Evolutionary conservation across 2,329 filamentous ascomycete genomes (phyloP).

Genomic region (Verticillium albo-atrum): DNA sequence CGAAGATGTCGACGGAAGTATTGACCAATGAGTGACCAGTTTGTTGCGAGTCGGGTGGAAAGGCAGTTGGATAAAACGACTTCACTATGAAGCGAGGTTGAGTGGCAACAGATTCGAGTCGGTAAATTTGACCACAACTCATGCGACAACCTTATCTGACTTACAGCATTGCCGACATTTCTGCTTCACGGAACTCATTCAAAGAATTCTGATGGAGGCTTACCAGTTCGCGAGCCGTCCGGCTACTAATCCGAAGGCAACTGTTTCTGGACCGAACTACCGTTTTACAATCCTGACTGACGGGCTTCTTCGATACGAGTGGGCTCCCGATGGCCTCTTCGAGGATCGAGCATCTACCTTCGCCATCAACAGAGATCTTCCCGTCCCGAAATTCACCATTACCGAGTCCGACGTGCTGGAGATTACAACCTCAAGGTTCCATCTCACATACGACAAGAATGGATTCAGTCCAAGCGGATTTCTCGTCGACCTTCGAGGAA

Average conservation of each 20-base stretch:
- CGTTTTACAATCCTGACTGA: slow-evolving; percentile 57
- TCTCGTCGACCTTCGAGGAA: slow-evolving; percentile 35
- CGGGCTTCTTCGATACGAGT: slow-evolving; percentile 56
- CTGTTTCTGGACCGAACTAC: slow-evolving; percentile 40
- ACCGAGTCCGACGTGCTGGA: slow-evolving; percentile 43
- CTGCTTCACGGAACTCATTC: no score
- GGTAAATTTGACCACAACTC: no score
- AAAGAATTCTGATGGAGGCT: slow-evolving; percentile 12
- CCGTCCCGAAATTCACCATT: slow-evolving; percentile 39
- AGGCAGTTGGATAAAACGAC: no score
- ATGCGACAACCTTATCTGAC: no score
- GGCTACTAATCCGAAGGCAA: slow-evolving; percentile 36
- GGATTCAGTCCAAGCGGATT: slow-evolving; percentile 48
- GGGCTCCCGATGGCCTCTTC: slow-evolving; percentile 54
- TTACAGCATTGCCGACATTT: no score
- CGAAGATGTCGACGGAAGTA: no score
- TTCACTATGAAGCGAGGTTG: no score
- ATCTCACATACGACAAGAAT: slow-evolving; percentile 54
- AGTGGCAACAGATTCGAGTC: no score
- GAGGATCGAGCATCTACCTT: slow-evolving; percentile 60
- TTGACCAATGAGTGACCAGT: no score
- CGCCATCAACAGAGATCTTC: slow-evolving; percentile 49
- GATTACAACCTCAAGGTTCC: slow-evolving; percentile 51
- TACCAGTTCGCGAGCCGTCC: slow-evolving; percentile 39
- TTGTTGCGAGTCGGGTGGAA: no score